A percentile compares a stretch with the other conserved stretches of the same genome.
These are phyloP conservation scores for Leishmania lainsoni DNA, from an alignment of 208 protist genomes.

Conservation along the genomic window DNA sequence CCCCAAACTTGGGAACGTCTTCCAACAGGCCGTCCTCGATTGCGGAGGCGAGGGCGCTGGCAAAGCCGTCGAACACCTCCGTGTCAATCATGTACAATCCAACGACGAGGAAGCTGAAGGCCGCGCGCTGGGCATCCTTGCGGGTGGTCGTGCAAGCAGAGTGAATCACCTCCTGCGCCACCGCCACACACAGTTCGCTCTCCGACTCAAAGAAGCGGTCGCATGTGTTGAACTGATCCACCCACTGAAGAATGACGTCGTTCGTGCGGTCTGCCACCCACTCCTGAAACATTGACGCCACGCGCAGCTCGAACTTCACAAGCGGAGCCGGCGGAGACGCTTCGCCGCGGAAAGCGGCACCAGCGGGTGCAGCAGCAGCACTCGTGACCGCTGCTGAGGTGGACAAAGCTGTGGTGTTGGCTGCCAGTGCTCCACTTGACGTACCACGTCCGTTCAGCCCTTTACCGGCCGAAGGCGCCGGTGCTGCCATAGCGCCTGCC, in stretches of 20 bases:
- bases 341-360: conserved; percentile 17
- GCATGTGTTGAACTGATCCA: conserved; percentile 73
- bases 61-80: conserved; percentile 80
- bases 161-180: conserved; percentile 74
- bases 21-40: conserved; percentile 84
- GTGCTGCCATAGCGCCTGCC: not conserved
- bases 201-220: conserved; percentile 53
- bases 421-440: not conserved
- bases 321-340: conserved; percentile 24
- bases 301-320: conserved; percentile 74
- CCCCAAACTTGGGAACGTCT: conserved; percentile 86
- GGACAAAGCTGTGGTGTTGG: not conserved
- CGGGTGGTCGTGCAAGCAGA: conserved; percentile 84
- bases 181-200: conserved; percentile 62
- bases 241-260: conserved; percentile 83
- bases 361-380: not conserved
- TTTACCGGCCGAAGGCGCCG: not conserved
- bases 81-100: conserved; percentile 78
- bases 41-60: conserved; percentile 59
- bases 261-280: conserved; percentile 81
- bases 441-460: conserved; percentile 22
- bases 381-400: conserved; percentile 5
- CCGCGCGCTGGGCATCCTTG: conserved; percentile 82
- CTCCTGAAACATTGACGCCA: conserved; percentile 68
- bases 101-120: conserved; percentile 79